A percentile compares a stretch with the other conserved stretches of the same genome.
Conservation (phyloP, 23 red algal species). For the Pyropia haitanensis region DNA sequence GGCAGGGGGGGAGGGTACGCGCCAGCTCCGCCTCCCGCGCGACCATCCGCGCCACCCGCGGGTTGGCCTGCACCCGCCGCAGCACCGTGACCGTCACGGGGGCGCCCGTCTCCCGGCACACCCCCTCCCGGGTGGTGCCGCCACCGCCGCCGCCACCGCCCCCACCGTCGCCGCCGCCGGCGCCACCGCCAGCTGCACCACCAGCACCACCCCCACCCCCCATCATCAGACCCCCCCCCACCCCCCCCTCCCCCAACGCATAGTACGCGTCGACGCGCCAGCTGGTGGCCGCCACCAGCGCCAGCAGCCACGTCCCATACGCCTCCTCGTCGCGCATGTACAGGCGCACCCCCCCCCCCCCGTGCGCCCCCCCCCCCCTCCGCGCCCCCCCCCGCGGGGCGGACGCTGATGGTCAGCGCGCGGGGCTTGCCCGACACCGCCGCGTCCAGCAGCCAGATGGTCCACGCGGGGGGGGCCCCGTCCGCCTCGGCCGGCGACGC, state of each 20-base stretch:
- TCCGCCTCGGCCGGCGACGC: too few species aligned
- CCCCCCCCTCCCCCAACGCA: too few species aligned
- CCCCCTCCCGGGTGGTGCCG: neutral
- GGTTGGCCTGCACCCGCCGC: neutral
- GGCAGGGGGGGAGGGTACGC: constrained; percentile 5
- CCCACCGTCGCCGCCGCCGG: constrained; percentile 3
- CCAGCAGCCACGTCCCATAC: neutral
- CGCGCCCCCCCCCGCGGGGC: too few species aligned
- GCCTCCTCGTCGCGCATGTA: too few species aligned
- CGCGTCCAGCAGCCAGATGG: too few species aligned
- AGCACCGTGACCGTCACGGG: neutral
- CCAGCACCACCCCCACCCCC: too few species aligned
- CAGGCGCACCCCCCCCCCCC: too few species aligned
- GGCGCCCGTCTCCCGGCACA: neutral
- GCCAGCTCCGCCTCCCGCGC: constrained; percentile 16
- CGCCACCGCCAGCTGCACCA: neutral
- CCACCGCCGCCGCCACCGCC: too few species aligned
- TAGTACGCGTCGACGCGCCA: constrained; percentile 4
- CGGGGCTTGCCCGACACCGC: too few species aligned
- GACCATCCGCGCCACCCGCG: constrained; percentile 2
- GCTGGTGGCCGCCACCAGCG: neutral
- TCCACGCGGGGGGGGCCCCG: neutral
- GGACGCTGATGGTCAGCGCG: too few species aligned
- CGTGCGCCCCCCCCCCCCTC: too few species aligned
- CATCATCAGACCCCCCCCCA: too few species aligned